Conservation (phyloP, 306 rosid genomes). For the Acmispon strigosus region DNA sequence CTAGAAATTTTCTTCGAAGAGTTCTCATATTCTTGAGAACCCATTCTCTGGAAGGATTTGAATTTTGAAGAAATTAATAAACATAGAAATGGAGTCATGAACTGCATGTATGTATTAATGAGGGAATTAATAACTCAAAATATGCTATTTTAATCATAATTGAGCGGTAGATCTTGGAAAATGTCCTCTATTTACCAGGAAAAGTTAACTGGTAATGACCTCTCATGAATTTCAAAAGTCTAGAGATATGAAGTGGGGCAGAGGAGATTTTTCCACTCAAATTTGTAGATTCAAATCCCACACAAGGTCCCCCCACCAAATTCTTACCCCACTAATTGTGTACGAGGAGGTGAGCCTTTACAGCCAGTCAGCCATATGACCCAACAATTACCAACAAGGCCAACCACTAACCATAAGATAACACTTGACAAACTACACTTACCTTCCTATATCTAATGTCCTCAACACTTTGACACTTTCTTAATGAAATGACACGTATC, state of each 20-base stretch:
- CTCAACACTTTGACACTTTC: background rate
- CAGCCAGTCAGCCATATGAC: background rate
- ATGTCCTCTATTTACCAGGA: background rate
- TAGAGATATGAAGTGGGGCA: background rate
- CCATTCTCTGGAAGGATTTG: conserved; percentile 46
- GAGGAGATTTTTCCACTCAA: background rate
- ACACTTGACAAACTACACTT: background rate
- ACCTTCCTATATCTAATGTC: background rate
- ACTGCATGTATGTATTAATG: background rate
- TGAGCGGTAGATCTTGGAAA: background rate
- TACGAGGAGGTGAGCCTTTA: background rate
- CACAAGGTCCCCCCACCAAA: background rate
- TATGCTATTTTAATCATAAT: background rate
- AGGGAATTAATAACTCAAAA: background rate
- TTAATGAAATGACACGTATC: background rate
- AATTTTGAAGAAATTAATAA: conserved; percentile 21
- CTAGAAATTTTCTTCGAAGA: conserved; percentile 51
- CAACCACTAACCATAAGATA: background rate
- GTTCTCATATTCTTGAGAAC: conserved; percentile 82
- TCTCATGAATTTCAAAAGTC: background rate
- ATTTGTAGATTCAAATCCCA: background rate
- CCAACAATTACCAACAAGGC: background rate
- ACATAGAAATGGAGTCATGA: conserved; percentile 4
- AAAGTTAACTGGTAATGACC: background rate
- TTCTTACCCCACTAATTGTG: background rate